These are phyloP conservation scores for Camillea tinctor DNA, from an alignment of 2,329 filamentous ascomycete species.

Conservation along the genomic window DNA sequence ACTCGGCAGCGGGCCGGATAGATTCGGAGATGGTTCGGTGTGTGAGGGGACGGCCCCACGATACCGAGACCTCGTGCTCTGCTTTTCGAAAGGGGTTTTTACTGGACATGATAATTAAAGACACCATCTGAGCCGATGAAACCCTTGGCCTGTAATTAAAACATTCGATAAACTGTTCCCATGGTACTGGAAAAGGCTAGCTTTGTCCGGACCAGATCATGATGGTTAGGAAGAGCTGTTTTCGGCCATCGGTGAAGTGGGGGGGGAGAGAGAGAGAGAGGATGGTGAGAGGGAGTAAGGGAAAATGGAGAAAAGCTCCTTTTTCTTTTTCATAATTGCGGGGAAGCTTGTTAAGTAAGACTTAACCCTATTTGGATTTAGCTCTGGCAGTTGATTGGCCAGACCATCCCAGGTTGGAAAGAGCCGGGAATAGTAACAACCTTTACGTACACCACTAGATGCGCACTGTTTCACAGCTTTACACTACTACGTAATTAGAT, in stretches of 20 bases:
- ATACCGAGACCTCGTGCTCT: background rate
- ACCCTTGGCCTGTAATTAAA: background rate
- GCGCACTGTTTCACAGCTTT: background rate
- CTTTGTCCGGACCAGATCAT: background rate
- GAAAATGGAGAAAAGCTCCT: constrained; percentile 6
- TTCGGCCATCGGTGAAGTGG: constrained; percentile 30
- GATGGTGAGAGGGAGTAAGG: background rate
- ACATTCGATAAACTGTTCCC: background rate
- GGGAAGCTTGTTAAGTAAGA: constrained; percentile 15
- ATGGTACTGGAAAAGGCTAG: background rate
- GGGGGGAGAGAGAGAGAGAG: constrained; percentile 2
- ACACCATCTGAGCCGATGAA: background rate
- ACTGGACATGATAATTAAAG: background rate
- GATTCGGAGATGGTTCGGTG: constrained; percentile 22
- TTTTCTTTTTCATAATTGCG: constrained; percentile 11
- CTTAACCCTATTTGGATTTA: background rate
- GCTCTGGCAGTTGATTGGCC: constrained; percentile 11
- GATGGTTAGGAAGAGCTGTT: background rate
- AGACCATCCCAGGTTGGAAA: constrained; percentile 12
- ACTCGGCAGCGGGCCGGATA: constrained; percentile 20
- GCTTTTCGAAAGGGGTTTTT: background rate
- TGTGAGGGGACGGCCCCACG: constrained; percentile 6
- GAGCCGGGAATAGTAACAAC: background rate
- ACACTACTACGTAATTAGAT: background rate
- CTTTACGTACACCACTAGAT: background rate